A percentile compares a stretch with the other conserved stretches of the same genome.
Conservation (phyloP, 164 flowering plant genomes). For the Pachysandra terminalis region DNA sequence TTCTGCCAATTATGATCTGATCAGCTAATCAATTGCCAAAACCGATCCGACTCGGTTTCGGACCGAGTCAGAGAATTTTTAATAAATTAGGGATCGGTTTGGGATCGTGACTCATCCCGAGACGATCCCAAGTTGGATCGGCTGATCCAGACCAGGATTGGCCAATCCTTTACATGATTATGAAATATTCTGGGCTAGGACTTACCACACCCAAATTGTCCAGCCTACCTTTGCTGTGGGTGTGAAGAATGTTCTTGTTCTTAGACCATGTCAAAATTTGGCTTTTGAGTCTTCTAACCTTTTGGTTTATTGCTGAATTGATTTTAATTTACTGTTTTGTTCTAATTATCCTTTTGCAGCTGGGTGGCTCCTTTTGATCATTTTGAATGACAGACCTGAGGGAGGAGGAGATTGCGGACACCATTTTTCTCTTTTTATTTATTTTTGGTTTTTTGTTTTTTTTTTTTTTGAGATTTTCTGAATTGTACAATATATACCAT, state of each 20-base stretch:
- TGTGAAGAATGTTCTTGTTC: not conserved
- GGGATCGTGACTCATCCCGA: no score
- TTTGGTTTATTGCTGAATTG: no score
- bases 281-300: not conserved
- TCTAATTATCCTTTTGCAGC: constrained; percentile 17
- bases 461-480: not conserved
- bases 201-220: not conserved
- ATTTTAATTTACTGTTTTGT: not conserved
- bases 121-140: no score
- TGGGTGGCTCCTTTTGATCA: constrained; percentile 29
- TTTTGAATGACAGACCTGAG: not conserved
- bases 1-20: no score
- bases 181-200: not conserved
- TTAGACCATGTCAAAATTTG: not conserved
- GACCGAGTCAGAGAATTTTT: no score
- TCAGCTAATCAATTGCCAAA: no score
- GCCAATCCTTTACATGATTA: no score
- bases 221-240: not conserved
- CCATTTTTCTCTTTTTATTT: not conserved
- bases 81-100: no score
- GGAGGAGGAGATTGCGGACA: not conserved
- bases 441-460: no score
- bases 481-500: not conserved
- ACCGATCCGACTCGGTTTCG: no score
- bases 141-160: no score